Evolutionary conservation across 768 basidiomycete species (phyloP), one percentile per base, ranked within the genome.

Genomic region (Tephrocybe sp.): DNA sequence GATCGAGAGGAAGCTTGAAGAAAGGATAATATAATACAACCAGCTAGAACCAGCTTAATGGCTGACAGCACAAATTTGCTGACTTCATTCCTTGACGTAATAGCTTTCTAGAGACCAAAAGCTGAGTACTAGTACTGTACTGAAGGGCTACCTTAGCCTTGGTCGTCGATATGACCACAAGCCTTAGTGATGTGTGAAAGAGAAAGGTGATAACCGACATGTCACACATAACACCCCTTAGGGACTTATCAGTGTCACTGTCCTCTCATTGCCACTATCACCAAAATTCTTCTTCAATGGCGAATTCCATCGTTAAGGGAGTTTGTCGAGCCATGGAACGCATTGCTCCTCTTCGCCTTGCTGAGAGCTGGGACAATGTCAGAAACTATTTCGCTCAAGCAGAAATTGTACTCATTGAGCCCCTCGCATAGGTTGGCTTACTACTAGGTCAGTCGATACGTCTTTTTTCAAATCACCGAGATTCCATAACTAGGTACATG

Each of bases 281-380:
- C 26, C 26, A 3, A 26, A 7, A 26, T 26, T 26, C 26, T 26
- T 26, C 26, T 26, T 26, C 26, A 26, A 73, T 73, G 67, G 60
- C 71, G 11, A 69, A 65, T 53, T 45, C 65, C 23, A 52, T 77
- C 31, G 58, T 83, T 11, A 83, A 78, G 64, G 69, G 75, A 30
- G 80, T 86, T 10, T 79, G 78, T 58, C 76, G 71, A 38, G 83
- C 85, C 0, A 87, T 92, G 85, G 87, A 89, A 55, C 79, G 83
- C 22, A 88, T 97, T 56, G 93, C 94, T 1, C 95, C 95, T 3
- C 76, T 92, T 17, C 74, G 81, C 33, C 76, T 97, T 7, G 94
- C 95, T 14, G 93, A 89, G 57, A 82, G 78, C 54, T 98, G 95
- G 93, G 95, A 98, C 62, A 98, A 98, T 69, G 94, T 97, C 57